A percentile compares a stretch with the other conserved stretches of the same genome.
Evolutionary conservation across 805 yeast species (phyloP).

Genomic region (Candida xiaguanensis): DNA sequence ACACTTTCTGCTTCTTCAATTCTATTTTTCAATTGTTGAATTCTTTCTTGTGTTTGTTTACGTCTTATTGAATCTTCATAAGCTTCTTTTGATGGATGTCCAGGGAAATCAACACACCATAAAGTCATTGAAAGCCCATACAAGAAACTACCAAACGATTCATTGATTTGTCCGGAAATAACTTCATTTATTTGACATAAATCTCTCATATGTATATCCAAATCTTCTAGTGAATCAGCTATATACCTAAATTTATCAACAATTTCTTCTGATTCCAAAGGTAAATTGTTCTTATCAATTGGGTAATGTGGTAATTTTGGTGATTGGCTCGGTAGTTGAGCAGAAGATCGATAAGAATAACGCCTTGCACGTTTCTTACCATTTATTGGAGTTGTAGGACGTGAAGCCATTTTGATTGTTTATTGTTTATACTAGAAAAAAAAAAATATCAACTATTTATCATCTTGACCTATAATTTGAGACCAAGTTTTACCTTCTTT

Average conservation of each 20-base stretch:
- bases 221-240: conserved; percentile 48
- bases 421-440: conserved; percentile 1
- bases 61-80: conserved; percentile 28
- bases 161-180: conserved; percentile 61
- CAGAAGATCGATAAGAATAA: conserved; percentile 30
- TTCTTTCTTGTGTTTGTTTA: conserved; percentile 19
- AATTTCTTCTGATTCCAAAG: conserved; percentile 38
- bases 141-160: conserved; percentile 69
- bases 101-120: conserved; percentile 77
- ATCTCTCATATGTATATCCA: conserved; percentile 57
- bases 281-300: conserved; percentile 34
- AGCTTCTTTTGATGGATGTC: conserved; percentile 31
- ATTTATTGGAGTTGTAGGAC: conserved; percentile 21
- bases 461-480: conserved; percentile 68
- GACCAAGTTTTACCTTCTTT: conserved; percentile 83
- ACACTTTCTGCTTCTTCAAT: conserved; percentile 11
- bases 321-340: conserved; percentile 34
- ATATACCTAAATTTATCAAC: conserved; percentile 41
- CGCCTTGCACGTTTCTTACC: conserved; percentile 15
- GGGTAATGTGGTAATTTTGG: conserved; percentile 43
- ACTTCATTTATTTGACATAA: conserved; percentile 60
- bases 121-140: conserved; percentile 83
- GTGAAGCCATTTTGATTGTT: conserved; percentile 12
- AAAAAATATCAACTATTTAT: conserved; percentile 5
- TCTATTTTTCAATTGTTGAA: conserved; percentile 20